Evolutionary conservation across 2,329 filamentous ascomycete genomes (phyloP), one percentile per base, ranked within the genome.

Genomic region (Aureobasidium sp.): DNA sequence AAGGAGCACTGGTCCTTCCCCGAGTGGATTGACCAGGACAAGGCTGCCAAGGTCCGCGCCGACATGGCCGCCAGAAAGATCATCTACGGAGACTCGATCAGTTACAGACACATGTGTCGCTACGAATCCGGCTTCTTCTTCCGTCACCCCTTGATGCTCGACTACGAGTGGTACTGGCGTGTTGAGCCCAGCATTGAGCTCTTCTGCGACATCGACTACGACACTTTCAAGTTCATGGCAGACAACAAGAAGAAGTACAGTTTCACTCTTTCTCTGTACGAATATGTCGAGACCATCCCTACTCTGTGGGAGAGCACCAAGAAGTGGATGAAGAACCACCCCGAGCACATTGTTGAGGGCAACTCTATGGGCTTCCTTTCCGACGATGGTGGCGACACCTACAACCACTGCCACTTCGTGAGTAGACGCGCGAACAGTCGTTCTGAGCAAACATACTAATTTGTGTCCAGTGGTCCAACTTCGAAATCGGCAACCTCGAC

Each of bases 91-190:
- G 94, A 97, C 76, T 96, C 92, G 12, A 79, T 96, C 78, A 96
- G 90, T 79, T 99, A 99, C 81, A 87, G 94, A 66, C 95, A 99
- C 81, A 99, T 99, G 94, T 99, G 94, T 78, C 90, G 94, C 67
- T 99, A 96, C 74, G 94, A 99, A 78, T 97, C 93, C 8, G 94
- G 94, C 43, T 99, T 99, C 83, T 99, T 99, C 83, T 99, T 97
- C 85, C 91, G 89, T 65, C 94, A 99, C 75, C 84, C 86, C 34
- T 79, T 97, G 68, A 92, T 99, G 90, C 78, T 90, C 75, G 92
- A 97, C 74, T 99, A 96, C 77, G 94, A 99, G 73, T 99, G 91
- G 85, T 99, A 99, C 84, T 99, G 94, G 94, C 90, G 95, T 69
- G 94, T 99, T 15, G 94, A 99, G 82, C 94, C 94, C 69, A 94